Evolutionary conservation across 352 stramenopile genomes (phyloP), one percentile per base, ranked within the genome.

Genomic region (Phytophthora cajani): DNA sequence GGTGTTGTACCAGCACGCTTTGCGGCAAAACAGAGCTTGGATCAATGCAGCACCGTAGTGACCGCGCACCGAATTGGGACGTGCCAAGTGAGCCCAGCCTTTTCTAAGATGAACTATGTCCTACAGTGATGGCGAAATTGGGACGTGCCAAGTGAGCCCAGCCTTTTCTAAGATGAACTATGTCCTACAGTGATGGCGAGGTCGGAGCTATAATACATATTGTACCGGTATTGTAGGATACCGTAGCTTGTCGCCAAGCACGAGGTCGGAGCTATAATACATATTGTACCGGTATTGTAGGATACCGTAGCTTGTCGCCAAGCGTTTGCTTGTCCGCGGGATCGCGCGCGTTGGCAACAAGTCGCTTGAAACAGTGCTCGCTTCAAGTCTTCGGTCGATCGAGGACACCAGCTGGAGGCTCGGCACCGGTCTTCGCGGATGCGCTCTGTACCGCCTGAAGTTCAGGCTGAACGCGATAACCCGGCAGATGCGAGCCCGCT

Each of bases 311-410:
- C 14, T 40, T n/a, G 23, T 40, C 30, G 23, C 27, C 51, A 57
- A 38, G 51, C 12, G 23, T 50, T 49, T 69, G 62, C n/a, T 58
- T 44, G 54, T 53, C 56, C 16, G 10, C 3, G 59, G 36, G 9
- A 64, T 62, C 33, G 25, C 47, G 58, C 40, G 4, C 44, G 47
- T 53, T 49, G 42, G 42, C 42, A 49, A 49, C 42, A 49, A 21
- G 42, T 16, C 47, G 47, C 27, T 36, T 38, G 56, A 71, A 49
- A 44, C 54, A 38, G 16, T 62, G 12, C 21, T 10, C 38, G 52
- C 63, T 75, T 72, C 63, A 75, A 75, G 57, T 72, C 64, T 67
- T 51, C 57, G 33, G 42, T 44, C 36, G 36, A 44, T 44, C 36
- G 5, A 44, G 30, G 36, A 17, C 32, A 23, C 63, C 69, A 72